Evolutionary conservation across 176 grass and related monocot species (phyloP), one percentile per base, ranked within the genome.

Genomic region (Thinopyrum elongatum): DNA sequence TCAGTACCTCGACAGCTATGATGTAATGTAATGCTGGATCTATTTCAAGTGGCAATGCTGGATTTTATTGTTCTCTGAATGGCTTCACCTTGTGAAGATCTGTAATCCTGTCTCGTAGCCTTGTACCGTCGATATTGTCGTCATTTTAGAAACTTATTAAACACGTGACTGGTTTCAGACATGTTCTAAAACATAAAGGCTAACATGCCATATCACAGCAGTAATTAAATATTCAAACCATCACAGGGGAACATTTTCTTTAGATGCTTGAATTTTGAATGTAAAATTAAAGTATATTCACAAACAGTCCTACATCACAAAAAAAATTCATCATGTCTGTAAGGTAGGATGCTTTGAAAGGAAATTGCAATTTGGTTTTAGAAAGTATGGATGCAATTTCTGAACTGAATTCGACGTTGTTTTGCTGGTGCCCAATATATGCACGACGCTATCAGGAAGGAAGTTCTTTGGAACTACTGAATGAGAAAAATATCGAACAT

Each of bases 1-100:
- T 76, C 1, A 44, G 41, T 44, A 44, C 26, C 57, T 77, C 55
- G 53, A 21, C 70, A 49, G 33, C 33, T 26, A 47, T 70, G 64
- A 42, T 77, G 58, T 19, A 80, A 29, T 80, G 42, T 77, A 29
- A 47, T 76, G 73, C 70, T 87, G 74, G 8, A 17, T 35, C 51
- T 66, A 26, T 77, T 31, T 62, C 10, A 21, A 23, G 34, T 0
- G 19, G 31, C 19, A 58, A 67, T 74, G 65, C 61, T 86, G 84
- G 11, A 15, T 33, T 62, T 31, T 83, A 35, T 19, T n/a, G 26
- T 59, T 17, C 13, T 80, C 1, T 79, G 33, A 59, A 86, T 65
- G 5, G n/a, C 19, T 62, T 57, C 14, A 44, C 35, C 55, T 71
- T 30, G 4, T 85, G n/a, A 78, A 29, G 55, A 17, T 76, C 44